Evolutionary conservation across 2,329 filamentous ascomycete species (phyloP).

Genomic region (Colletotrichum sansevieriae): DNA sequence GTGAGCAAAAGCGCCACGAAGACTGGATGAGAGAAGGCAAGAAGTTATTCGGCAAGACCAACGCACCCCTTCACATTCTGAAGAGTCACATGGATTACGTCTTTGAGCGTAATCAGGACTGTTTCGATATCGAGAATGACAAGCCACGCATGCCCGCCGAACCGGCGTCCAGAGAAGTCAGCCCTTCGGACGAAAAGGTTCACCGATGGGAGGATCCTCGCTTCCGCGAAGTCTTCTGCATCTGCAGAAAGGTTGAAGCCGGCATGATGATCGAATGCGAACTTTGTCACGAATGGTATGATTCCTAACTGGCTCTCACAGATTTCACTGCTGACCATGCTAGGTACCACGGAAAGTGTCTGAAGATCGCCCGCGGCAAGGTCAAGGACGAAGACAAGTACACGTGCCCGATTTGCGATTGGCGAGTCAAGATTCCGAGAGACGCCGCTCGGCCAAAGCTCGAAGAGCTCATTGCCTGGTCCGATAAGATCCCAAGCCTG

Average conservation of each 20-base stretch:
- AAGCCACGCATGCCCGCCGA: constrained; percentile 92
- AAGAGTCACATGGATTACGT: constrained; percentile 96
- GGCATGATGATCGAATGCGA: constrained; percentile 99
- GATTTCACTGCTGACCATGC: not conserved
- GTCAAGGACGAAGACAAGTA: constrained; percentile 99
- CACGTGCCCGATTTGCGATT: constrained; percentile 97
- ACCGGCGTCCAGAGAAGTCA: constrained; percentile 87
- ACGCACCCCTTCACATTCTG: constrained; percentile 94
- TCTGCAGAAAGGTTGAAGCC: constrained; percentile 91
- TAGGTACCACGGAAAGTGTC: constrained; percentile 97
- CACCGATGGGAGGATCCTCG: constrained; percentile 72
- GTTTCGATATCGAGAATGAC: constrained; percentile 88
- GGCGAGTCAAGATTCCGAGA: constrained; percentile 94
- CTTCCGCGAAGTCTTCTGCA: constrained; percentile 90
- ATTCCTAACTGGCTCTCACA: constrained; percentile 23
- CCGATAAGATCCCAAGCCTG: constrained; percentile 82
- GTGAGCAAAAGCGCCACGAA: constrained; percentile 93
- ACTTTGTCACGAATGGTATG: constrained; percentile 95
- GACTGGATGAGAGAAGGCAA: constrained; percentile 99
- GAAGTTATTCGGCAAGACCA: constrained; percentile 97
- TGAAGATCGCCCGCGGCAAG: constrained; percentile 97
- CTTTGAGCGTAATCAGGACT: constrained; percentile 87
- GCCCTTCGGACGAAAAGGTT: constrained; percentile 61
- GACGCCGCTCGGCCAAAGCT: constrained; percentile 96
- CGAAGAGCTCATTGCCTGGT: constrained; percentile 87